phyloP scores from a whole-genome alignment of 176 grass and related monocot species.

The Paspalum vaginatum region DNA sequence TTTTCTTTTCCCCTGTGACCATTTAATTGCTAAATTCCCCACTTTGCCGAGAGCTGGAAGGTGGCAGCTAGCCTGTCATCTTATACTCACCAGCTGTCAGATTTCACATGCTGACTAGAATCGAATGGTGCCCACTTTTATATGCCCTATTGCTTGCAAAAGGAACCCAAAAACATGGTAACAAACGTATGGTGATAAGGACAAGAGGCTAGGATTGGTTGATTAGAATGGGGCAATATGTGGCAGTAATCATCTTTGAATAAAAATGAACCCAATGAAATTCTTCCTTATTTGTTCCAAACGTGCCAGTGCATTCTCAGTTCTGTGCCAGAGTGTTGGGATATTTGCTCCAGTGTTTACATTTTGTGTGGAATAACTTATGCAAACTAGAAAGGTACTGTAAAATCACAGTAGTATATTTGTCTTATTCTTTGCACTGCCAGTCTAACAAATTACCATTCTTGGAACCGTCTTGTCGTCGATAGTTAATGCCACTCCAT shows the following conservation, averaged over 20 bases:
- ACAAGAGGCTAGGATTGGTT: neutral
- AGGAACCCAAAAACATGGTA: neutral
- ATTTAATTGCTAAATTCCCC: neutral
- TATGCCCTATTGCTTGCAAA: neutral
- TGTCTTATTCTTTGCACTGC: neutral
- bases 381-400: conserved; percentile 5
- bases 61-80: neutral
- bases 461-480: conserved; percentile 12
- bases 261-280: neutral
- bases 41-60: neutral
- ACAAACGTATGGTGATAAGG: neutral
- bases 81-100: neutral
- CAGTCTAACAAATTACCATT: neutral
- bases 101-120: conserved; percentile 1
- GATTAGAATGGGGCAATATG: neutral
- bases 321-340: neutral
- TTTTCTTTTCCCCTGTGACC: neutral
- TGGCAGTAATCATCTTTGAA: neutral
- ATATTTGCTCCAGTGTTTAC: neutral
- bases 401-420: neutral
- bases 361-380: conserved; percentile 3
- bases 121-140: neutral
- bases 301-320: neutral
- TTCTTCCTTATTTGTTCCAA: neutral
- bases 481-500: neutral